Evolutionary conservation across 108 stramenopile species (phyloP).

Genomic region (Nannochloropsis granulata): DNA sequence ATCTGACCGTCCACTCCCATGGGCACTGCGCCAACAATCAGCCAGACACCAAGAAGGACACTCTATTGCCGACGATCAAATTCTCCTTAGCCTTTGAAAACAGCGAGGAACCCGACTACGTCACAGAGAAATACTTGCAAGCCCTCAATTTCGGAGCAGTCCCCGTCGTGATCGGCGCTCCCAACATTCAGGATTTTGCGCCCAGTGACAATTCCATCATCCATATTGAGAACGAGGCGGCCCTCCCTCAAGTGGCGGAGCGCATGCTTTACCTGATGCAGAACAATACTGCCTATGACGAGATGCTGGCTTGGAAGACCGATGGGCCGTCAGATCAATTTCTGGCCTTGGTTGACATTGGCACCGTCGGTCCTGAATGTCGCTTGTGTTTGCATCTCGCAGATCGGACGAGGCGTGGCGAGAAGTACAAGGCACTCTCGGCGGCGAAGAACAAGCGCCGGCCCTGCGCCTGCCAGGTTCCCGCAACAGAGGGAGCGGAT

Average conservation of each 20-base stretch:
- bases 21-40: neutral
- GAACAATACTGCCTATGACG: neutral
- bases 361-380: neutral
- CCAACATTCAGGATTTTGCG: neutral
- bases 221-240: neutral
- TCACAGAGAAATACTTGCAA: neutral
- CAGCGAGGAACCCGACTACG: neutral
- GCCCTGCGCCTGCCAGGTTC: neutral
- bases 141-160: neutral
- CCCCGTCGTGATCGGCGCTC: slow-evolving; percentile 1
- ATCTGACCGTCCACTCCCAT: neutral
- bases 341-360: neutral
- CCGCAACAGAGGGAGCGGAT: neutral
- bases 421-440: neutral
- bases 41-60: neutral
- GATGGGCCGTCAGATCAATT: neutral
- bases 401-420: neutral
- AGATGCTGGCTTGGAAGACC: neutral
- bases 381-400: neutral
- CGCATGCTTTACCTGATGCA: neutral
- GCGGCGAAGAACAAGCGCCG: neutral
- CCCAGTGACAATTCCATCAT: neutral
- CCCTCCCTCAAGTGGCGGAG: neutral
- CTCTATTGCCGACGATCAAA: neutral
- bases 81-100: slow-evolving; percentile 1